Evolutionary conservation across 192 early-diverging fungal genomes (phyloP), one percentile per base, ranked within the genome.

Genomic region (Coemansia sp.): DNA sequence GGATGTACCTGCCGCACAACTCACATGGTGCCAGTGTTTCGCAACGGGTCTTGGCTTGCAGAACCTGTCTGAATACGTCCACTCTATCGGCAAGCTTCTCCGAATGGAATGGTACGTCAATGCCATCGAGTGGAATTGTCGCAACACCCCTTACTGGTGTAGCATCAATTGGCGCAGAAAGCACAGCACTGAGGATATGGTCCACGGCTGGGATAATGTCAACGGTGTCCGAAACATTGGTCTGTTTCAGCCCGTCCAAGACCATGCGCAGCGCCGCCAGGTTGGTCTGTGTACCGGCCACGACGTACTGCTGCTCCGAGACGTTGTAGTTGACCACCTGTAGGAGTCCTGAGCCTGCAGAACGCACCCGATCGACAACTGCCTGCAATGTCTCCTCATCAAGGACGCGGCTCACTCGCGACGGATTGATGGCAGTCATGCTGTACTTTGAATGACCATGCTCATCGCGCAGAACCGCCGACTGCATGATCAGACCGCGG

Each of bases 261-360:
- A 90, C 87, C 40, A 76, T 65, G n/a, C 87, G 79, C 30, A 97
- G 77, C 19, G 78, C 78, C n/a, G 90, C 86, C 38, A 97, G 72
- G 67, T 82, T 83, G 37, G 68, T 46, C 38, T 90, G 64, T n/a
- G 86, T 77, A 57, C 94, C 94, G 38, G 91, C 83, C 42, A 86
- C 84, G 14, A 97, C 90, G 49, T 94, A 97, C 76, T 97, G 94
- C 72, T 86, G 82, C 70, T 86, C 90, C 53, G 87, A 86, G 34
- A 97, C 88, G 75, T 97, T 97, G 79, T 80, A 93, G 79, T 97
- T 97, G 47, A 94, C 94, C 74, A 97, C 88, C 53, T 96, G 90
- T 40, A 92, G 57, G 22, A 96, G 74, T 28, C 76, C 81, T 16
- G 71, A 64, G n/a, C 83, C 78, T 33, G 75, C 51, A 76, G 71